A percentile compares a stretch with the other conserved stretches of the same genome.
Evolutionary conservation across 23 red algal genomes (phyloP).

Genomic region (Gracilaria domingensis): DNA sequence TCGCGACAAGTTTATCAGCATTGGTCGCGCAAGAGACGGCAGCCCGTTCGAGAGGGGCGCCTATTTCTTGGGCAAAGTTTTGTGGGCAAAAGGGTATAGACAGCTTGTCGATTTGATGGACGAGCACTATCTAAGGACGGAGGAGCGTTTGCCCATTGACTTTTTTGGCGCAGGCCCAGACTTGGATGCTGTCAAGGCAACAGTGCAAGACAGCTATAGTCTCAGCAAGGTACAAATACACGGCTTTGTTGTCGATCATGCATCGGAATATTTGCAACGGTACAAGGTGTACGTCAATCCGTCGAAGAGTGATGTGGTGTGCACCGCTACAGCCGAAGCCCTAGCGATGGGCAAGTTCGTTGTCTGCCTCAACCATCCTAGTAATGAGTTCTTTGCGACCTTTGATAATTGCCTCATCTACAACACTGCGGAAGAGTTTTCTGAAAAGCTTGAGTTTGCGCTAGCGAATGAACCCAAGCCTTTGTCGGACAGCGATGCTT

Average conservation of each 20-base stretch:
- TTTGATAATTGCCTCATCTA: slow-evolving; percentile 85
- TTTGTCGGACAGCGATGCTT: slow-evolving; percentile 48
- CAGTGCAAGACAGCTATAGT: slow-evolving; percentile 38
- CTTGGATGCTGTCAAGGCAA: slow-evolving; percentile 65
- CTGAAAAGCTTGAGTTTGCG: slow-evolving; percentile 51
- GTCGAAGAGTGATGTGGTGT: slow-evolving; percentile 72
- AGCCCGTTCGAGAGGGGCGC: slow-evolving; percentile 64
- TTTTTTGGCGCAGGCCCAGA: slow-evolving; percentile 82
- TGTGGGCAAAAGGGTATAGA: slow-evolving; percentile 84
- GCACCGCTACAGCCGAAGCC: slow-evolving; percentile 83
- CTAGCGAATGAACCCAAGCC: slow-evolving; percentile 71
- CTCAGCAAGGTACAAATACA: slow-evolving; percentile 66
- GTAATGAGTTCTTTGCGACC: slow-evolving; percentile 78
- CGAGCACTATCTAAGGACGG: slow-evolving; percentile 68
- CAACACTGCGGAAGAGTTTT: slow-evolving; percentile 74
- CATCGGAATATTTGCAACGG: slow-evolving; percentile 60
- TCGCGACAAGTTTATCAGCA: slow-evolving; percentile 65
- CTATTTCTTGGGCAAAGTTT: slow-evolving; percentile 83
- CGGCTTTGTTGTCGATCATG: slow-evolving; percentile 76
- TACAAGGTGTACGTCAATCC: slow-evolving; percentile 90
- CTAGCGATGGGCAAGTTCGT: slow-evolving; percentile 90
- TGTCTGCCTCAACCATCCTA: slow-evolving; percentile 71
- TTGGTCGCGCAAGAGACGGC: slow-evolving; percentile 42
- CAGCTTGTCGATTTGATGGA: slow-evolving; percentile 80
- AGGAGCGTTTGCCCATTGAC: slow-evolving; percentile 71